phyloP scores from a whole-genome alignment of 1,139 yeast genomes.

The Zygosaccharomyces sapae region DNA sequence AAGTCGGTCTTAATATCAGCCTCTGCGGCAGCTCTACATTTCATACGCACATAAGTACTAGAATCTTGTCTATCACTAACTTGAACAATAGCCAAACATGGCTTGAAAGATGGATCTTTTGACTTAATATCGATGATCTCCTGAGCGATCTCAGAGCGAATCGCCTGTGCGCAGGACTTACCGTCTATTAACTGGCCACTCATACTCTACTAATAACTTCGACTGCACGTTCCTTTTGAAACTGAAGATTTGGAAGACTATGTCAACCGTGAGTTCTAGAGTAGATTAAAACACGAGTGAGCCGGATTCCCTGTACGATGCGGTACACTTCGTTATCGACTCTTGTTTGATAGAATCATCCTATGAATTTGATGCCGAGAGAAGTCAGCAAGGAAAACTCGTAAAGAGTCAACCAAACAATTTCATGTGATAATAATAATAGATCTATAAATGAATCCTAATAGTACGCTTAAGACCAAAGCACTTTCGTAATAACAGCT shows the following conservation, averaged over 20 bases:
- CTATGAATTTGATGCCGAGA: constrained; percentile 2
- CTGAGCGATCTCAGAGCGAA: constrained; percentile 44
- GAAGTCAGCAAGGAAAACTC: not conserved
- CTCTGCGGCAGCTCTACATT: constrained; percentile 84
- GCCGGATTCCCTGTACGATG: not conserved
- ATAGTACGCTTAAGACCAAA: too few relatives aligned
- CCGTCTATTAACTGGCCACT: constrained; percentile 52
- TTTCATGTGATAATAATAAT: constrained; percentile 1
- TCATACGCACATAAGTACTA: constrained; percentile 91
- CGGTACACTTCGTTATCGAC: not conserved
- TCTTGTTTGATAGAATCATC: not conserved
- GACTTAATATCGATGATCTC: constrained; percentile 56
- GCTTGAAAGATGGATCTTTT: constrained; percentile 60
- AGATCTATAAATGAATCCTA: not conserved
- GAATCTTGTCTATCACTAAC: constrained; percentile 91
- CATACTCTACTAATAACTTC: constrained; percentile 10
- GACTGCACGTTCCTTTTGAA: too few relatives aligned
- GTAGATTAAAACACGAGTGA: too few relatives aligned
- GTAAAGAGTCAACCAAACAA: constrained; percentile 2
- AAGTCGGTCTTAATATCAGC: constrained; percentile 73
- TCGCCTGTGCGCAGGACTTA: constrained; percentile 58
- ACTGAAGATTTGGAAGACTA: too few relatives aligned
- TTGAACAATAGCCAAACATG: constrained; percentile 79
- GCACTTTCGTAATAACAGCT: too few relatives aligned
- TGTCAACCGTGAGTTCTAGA: too few relatives aligned